Evolutionary conservation across 2,329 filamentous ascomycete genomes (phyloP), one percentile per base, ranked within the genome.

Genomic region (Trichoderma koningiopsis): DNA sequence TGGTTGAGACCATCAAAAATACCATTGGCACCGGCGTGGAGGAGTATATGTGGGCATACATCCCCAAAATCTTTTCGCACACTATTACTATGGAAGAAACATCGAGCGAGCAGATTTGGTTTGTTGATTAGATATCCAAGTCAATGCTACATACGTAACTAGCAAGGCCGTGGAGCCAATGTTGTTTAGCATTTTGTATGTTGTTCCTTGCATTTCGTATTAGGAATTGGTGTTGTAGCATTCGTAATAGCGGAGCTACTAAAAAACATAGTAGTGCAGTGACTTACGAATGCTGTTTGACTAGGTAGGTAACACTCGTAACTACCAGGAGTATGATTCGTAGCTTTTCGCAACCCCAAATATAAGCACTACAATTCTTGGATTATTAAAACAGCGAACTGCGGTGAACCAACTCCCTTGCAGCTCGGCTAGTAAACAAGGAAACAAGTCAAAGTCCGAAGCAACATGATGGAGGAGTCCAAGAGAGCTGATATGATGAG

Each of bases 51-150:
- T 74, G 72, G 73, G 70, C 70, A 43, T 56, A 71, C 31, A 68
- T 72, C n/a, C 71, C 70, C 2, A 73, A 72, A 52, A 2, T 52
- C n/a, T 70, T 72, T n/a, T 72, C 71, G 29, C 71, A 73, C 27
- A 47, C 64, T 16, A 7, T 69, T 22, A 5, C 37, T 4, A 33
- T 73, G 43, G 31, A 49, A 49, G 68, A 68, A 52, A 22, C 70
- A 24, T 66, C 68, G 13, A 49, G 27, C 27, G 47, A 65, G 3
- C 70, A 73, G 57, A 8, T 72, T 35, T 72, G 72, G 71, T 49
- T 70, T 40, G 70, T 73, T 11, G 70, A 73, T 40, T 69, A 65
- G 56, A 35, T n/a, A 27, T 37, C 11, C 0, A 11, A 62, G 22
- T 19, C 37, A 14, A 10, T 31, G 16, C n/a, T 27, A 7, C 13